phyloP scores from a whole-genome alignment of 768 basidiomycete genomes.

The Gloeopeniophorella convolvens region DNA sequence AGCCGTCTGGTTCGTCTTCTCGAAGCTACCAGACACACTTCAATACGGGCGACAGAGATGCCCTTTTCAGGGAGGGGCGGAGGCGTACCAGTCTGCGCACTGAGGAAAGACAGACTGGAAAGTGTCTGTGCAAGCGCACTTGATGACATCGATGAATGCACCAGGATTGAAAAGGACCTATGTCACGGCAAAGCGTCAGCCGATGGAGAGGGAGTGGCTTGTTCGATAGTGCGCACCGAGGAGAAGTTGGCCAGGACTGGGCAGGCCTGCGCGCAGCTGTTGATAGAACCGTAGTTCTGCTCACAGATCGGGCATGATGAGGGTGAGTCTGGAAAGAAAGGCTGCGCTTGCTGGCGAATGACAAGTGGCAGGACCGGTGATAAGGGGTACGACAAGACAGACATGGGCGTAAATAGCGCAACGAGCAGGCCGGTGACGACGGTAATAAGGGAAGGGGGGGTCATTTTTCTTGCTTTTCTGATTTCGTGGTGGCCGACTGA shows the following conservation, averaged over 20 bases:
- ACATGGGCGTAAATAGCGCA: background rate
- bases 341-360: conserved; percentile 23
- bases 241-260: conserved; percentile 52
- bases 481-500: too few relatives aligned
- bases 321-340: conserved; percentile 46
- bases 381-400: background rate
- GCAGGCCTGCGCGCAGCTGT: conserved; percentile 50
- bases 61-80: too few relatives aligned
- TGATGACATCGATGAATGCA: conserved; percentile 54
- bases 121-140: conserved; percentile 52
- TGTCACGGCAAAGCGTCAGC: background rate
- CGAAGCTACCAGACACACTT: too few relatives aligned
- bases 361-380: background rate
- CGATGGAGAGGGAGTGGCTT: background rate
- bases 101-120: conserved; percentile 47
- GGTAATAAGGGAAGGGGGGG: conserved; percentile 1
- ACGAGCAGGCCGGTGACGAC: background rate
- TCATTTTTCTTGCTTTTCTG: background rate
- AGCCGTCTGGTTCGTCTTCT: conserved; percentile 49
- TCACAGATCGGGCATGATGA: conserved; percentile 56
- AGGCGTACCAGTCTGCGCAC: conserved; percentile 63
- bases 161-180: conserved; percentile 62
- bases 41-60: too few relatives aligned
- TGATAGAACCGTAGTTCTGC: conserved; percentile 45
- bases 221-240: conserved; percentile 34